Evolutionary conservation across 768 basidiomycete genomes (phyloP).

Genomic region (Tricholomella constricta): DNA sequence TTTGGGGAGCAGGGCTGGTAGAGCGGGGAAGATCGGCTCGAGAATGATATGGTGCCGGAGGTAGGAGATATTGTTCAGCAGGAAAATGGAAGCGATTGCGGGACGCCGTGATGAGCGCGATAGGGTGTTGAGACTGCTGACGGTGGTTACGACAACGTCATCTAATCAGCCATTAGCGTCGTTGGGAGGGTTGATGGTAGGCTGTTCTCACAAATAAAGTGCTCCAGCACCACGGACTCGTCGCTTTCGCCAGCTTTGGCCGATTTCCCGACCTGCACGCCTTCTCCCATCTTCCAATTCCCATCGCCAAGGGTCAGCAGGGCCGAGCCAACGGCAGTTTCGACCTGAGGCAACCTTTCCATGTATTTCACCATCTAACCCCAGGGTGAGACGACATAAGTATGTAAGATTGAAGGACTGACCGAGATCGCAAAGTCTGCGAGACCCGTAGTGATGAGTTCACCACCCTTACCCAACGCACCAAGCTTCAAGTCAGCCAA

Average conservation of each 20-base stretch:
- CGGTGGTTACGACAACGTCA: constrained; percentile 70
- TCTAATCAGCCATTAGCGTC: constrained; percentile 37
- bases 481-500: constrained; percentile 76
- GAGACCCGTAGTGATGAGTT: constrained; percentile 59
- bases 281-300: constrained; percentile 92
- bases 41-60: constrained; percentile 61
- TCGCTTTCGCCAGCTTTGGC: constrained; percentile 52
- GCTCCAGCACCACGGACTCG: constrained; percentile 65
- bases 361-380: constrained; percentile 69
- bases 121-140: constrained; percentile 63
- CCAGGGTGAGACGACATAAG: background rate
- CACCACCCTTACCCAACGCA: constrained; percentile 54
- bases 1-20: constrained; percentile 57
- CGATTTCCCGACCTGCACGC: constrained; percentile 59
- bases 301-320: constrained; percentile 78
- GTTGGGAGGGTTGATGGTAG: background rate
- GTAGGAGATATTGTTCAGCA: constrained; percentile 79
- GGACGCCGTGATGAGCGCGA: constrained; percentile 61
- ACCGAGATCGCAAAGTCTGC: constrained; percentile 62
- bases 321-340: constrained; percentile 64
- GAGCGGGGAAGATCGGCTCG: constrained; percentile 46
- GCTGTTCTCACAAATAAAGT: constrained; percentile 64
- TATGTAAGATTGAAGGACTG: constrained; percentile 23
- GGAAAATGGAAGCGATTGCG: constrained; percentile 72
- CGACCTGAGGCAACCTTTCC: constrained; percentile 69